Evolutionary conservation across 164 flowering plant genomes (phyloP), one percentile per base, ranked within the genome.

Genomic region (Macadamia tetraphylla): DNA sequence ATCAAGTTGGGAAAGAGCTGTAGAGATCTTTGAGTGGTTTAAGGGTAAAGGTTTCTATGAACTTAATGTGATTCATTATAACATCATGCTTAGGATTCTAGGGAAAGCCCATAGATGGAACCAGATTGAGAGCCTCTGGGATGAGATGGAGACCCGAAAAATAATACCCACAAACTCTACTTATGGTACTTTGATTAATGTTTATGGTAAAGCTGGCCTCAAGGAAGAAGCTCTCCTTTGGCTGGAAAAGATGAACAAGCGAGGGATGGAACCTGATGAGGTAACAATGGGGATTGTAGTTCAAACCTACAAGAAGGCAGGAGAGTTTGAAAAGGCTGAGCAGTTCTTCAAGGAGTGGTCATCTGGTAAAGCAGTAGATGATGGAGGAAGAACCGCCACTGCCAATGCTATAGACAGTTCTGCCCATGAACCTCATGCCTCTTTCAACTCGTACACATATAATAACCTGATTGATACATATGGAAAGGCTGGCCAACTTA

Each of bases 21-120:
- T 86, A 70, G 89, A 87, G 79, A 91, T 88, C 31, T 94, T 94
- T 63, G 82, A 87, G 73, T 94, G 98, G 98, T 87, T 91, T 57
- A 88, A 88, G 76, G 79, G 63, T 48, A 88, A 86, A 72, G 91
- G 85, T 31, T 87, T 88, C 73, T 87, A 90, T 78, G 96, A 90
- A 67, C 62, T 94, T 77, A 94, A 94, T 81, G 96, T 90, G 62
- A 94, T 94, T 78, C 98, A 91, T 73, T 91, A 91, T 68, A 94
- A 94, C 59, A 90, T 94, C 61, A 83, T 94, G 88, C 74, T 94
- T 74, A 74, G 86, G 80, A 83, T 82, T 77, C 85, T 94, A 43
- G 97, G 98, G 42, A 90, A 77, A 78, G 91, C 90, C 3, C 72
- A 57, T 63, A 79, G 74, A 57, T 94, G 97, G 97, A 69, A 73